Conservation (phyloP, 352 stramenopile species). For the Globisporangium polare region DNA sequence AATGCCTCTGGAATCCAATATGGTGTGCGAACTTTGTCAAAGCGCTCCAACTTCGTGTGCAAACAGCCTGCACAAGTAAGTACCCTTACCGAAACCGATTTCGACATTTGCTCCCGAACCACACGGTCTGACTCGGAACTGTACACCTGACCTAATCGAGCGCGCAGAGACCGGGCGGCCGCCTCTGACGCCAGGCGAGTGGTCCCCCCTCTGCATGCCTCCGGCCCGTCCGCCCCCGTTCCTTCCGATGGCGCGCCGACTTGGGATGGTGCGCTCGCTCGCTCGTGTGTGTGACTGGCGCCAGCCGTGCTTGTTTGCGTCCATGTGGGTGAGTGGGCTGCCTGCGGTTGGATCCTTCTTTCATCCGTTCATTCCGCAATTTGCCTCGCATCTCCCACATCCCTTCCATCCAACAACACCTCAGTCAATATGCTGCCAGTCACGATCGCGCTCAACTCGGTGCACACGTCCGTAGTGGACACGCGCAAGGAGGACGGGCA, state of each 20-base stretch:
- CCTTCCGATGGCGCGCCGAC: not conserved
- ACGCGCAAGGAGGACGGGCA: constrained; percentile 71
- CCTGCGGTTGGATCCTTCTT: not conserved
- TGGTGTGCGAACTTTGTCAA: not conserved
- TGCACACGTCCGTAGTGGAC: constrained; percentile 64
- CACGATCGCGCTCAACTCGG: constrained; percentile 38
- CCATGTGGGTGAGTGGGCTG: not conserved
- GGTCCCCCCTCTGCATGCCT: constrained; percentile 9
- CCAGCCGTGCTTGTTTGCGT: not conserved
- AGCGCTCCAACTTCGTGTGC: too few species aligned
- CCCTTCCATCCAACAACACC: not conserved
- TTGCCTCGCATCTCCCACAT: constrained; percentile 6
- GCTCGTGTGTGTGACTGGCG: not conserved
- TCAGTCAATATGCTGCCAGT: constrained; percentile 28
- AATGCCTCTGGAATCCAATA: not conserved
- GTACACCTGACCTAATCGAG: constrained; percentile 7
- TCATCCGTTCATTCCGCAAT: constrained; percentile 10
- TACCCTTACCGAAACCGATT: not conserved
- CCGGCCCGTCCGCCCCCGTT: not conserved
- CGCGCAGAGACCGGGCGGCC: constrained; percentile 7
- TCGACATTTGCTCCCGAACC: too few species aligned
- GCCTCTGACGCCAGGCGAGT: constrained; percentile 5
- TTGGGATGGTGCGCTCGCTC: constrained; percentile 1
- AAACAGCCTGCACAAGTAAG: not conserved
- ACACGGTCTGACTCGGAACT: constrained; percentile 10